Percentiles rank a stretch among this genome's conserved stretches.
Evolutionary conservation across 805 yeast species (phyloP).

Genomic region (Starmerella etchellsii): DNA sequence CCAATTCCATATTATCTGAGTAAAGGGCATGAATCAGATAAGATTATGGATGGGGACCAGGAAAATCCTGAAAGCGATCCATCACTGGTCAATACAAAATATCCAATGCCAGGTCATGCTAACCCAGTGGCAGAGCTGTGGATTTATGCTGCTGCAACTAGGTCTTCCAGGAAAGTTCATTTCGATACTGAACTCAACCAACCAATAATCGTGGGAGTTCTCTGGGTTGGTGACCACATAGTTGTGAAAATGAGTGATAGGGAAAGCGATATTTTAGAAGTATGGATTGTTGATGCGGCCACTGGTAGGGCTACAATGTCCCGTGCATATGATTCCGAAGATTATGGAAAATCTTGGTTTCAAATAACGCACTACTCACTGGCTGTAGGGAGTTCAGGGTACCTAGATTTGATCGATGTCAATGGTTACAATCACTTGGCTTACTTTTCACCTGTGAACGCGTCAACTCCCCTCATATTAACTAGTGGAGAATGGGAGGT

Average conservation of each 20-base stretch:
- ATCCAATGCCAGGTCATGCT: constrained; percentile 72
- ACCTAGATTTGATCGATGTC: constrained; percentile 51
- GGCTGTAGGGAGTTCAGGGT: constrained; percentile 47
- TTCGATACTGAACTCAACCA: constrained; percentile 18
- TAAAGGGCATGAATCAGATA: neutral
- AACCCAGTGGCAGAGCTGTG: constrained; percentile 55
- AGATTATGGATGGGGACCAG: neutral
- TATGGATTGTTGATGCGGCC: constrained; percentile 40
- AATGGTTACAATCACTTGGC: constrained; percentile 63
- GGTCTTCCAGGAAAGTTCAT: constrained; percentile 10
- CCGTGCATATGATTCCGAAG: constrained; percentile 35
- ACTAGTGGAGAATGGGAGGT: constrained; percentile 86
- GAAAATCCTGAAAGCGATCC: constrained; percentile 35
- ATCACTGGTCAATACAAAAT: constrained; percentile 46
- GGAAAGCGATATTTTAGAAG: constrained; percentile 50
- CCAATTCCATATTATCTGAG: constrained; percentile 54
- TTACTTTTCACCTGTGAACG: constrained; percentile 59
- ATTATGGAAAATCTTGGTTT: constrained; percentile 53
- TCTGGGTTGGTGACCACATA: constrained; percentile 51
- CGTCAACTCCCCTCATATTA: constrained; percentile 43
- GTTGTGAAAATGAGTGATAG: constrained; percentile 51
- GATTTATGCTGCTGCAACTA: constrained; percentile 32
- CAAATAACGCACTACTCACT: constrained; percentile 57
- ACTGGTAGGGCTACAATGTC: constrained; percentile 29
- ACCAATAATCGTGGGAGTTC: constrained; percentile 52